A percentile compares a stretch with the other conserved stretches of the same genome.
These are phyloP conservation scores for Myrmaecium sp. DNA, from an alignment of 2,329 filamentous ascomycete genomes.

Conservation along the genomic window DNA sequence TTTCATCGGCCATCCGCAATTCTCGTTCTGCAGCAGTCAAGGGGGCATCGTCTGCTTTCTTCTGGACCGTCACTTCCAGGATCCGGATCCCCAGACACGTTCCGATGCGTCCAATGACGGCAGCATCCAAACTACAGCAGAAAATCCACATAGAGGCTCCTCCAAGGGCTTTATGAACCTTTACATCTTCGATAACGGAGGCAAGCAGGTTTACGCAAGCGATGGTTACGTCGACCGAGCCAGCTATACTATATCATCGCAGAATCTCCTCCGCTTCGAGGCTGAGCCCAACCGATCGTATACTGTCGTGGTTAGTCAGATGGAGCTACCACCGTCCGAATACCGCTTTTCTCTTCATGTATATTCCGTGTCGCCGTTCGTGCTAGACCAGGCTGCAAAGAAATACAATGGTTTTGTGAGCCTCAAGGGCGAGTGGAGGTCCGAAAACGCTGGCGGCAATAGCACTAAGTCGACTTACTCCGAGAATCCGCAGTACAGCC, in stretches of 20 bases:
- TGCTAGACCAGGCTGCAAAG: constrained; percentile 44
- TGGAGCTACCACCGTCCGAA: constrained; percentile 52
- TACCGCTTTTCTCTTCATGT: constrained; percentile 82
- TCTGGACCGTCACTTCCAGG: constrained; percentile 67
- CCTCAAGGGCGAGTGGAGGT: constrained; percentile 53
- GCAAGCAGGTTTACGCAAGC: constrained; percentile 55
- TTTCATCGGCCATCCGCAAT: constrained; percentile 48
- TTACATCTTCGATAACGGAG: constrained; percentile 57
- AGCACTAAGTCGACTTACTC: constrained; percentile 59
- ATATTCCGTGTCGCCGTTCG: constrained; percentile 50
- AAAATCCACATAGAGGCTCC: constrained; percentile 12
- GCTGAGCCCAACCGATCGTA: constrained; percentile 34
- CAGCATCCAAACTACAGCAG: constrained; percentile 11
- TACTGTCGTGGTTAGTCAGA: constrained; percentile 58
- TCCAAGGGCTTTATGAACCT: constrained; percentile 65
- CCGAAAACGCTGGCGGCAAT: constrained; percentile 70
- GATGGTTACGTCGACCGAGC: constrained; percentile 56
- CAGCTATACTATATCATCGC: constrained; percentile 86
- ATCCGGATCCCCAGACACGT: constrained; percentile 28
- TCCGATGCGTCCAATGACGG: constrained; percentile 17
- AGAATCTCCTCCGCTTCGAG: constrained; percentile 67
- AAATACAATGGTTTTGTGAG: constrained; percentile 43
- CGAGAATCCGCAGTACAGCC: constrained; percentile 72
- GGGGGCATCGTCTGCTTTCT: constrained; percentile 64
- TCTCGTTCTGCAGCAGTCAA: constrained; percentile 33